These are phyloP conservation scores for Exophiala phaeomuriformis DNA, from an alignment of 2,329 filamentous ascomycete genomes.

Conservation along the genomic window DNA sequence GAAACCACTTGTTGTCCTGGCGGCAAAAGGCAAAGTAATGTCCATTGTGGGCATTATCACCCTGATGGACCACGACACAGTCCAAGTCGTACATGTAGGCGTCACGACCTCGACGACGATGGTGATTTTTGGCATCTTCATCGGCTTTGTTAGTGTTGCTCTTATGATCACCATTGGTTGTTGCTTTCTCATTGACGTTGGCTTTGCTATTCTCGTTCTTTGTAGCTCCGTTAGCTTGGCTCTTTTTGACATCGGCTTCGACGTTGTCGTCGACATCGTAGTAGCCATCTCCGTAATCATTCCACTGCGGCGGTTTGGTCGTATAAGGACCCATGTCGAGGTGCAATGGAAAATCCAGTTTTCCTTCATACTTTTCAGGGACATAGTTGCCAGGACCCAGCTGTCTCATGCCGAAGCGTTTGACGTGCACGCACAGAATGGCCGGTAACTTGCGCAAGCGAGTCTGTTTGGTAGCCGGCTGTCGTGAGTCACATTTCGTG, in stretches of 20 bases:
- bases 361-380: constrained; percentile 73
- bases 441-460: constrained; percentile 80
- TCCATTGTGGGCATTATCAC: constrained; percentile 65
- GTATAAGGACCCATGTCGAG: constrained; percentile 91
- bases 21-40: constrained; percentile 88
- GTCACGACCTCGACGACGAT: neutral
- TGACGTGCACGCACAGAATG: constrained; percentile 84
- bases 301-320: constrained; percentile 46
- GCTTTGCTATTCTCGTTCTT: constrained; percentile 8
- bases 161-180: too few species aligned
- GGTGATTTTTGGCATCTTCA: neutral
- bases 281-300: too few species aligned
- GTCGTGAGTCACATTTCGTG: constrained; percentile 63
- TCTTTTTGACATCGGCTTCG: neutral
- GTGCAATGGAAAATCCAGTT: constrained; percentile 75
- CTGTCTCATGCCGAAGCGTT: constrained; percentile 40
- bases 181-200: constrained; percentile 1
- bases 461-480: constrained; percentile 72
- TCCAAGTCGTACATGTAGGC: constrained; percentile 78
- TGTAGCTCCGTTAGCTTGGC: constrained; percentile 22
- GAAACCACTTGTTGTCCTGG: constrained; percentile 64
- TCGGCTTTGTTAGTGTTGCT: neutral
- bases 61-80: constrained; percentile 86
- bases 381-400: constrained; percentile 8
- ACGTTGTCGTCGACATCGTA: neutral